Base-by-base conservation (phyloP, 2,329 filamentous ascomycete species). In the Calonectria honghensis region DNA sequence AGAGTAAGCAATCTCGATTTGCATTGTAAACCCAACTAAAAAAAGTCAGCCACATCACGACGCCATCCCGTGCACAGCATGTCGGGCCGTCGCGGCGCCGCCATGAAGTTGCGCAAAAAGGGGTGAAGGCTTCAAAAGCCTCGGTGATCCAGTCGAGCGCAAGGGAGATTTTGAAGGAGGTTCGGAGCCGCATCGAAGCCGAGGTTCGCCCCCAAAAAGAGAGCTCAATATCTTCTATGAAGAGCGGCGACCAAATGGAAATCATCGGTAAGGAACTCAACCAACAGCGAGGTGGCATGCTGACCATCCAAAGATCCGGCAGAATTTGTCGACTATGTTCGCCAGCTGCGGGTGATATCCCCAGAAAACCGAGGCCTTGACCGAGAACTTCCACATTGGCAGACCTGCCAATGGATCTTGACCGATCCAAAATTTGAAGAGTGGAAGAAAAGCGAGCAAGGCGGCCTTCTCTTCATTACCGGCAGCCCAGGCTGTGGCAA, bases 401-500 rank as follows among this genome's bases (percentile, higher is more conserved):
- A 77, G 29, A 79, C 77, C 18, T 77, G 77, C 31, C 65, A 76
- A 51, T 78, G 77, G 77, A 77, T 79, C 32, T 57, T 74, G 54
- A 70, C 65, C 2, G 65, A 78, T 31, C 63, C 71, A 1, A 72
- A 35, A 31, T 78, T 79, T 31, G 18, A 66, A 18, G 68, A 70
- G 11, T 78, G 77, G 76, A 76, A 75, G 35, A 66, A 73, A 10
- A 73, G 39, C 29, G 51, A 74, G 20, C 61, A 73, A 20, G 75
- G 73, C 3, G 74, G 75, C 6, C 51, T 77, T 50, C 65, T 79
- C n/a, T 79, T 79, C 41, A 57, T 79, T 20, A 79, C 77, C 11
- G 77, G 77, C 1, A 78, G 68, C 14, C 76, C 76, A 20, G 77
- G 77, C 48, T 79, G 76, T 18, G 77, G 77, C 29, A 79, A 79